Percentiles rank a stretch among this genome's conserved stretches.
These are phyloP conservation scores for Ophiostoma ips DNA, from an alignment of 2,329 filamentous ascomycete genomes.

Conservation along the genomic window DNA sequence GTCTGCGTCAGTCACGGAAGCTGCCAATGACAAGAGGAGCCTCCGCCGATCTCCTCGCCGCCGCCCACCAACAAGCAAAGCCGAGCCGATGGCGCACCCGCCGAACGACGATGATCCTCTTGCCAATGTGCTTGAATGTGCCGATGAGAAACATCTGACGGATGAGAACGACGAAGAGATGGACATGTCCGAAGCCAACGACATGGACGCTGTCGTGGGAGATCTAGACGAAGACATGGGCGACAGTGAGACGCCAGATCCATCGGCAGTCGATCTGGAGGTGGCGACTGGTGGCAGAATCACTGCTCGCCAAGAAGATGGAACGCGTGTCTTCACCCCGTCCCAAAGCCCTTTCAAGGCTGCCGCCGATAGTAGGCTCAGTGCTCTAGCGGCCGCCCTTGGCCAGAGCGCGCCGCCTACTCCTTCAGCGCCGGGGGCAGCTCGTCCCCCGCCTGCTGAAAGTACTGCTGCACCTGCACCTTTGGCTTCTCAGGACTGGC, in stretches of 20 bases:
- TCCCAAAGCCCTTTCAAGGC: slow-evolving; percentile 33
- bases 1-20: slow-evolving; percentile 29
- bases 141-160: slow-evolving; percentile 75
- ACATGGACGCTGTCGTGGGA: slow-evolving; percentile 78
- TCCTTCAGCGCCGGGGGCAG: slow-evolving; percentile 39
- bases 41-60: slow-evolving; percentile 52
- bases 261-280: slow-evolving; percentile 83
- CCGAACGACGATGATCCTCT: slow-evolving; percentile 43
- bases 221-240: slow-evolving; percentile 62
- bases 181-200: slow-evolving; percentile 46
- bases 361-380: slow-evolving; percentile 16
- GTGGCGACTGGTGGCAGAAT: slow-evolving; percentile 76
- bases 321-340: slow-evolving; percentile 42
- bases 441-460: slow-evolving; percentile 32
- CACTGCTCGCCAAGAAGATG: slow-evolving; percentile 83
- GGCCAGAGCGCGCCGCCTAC: slow-evolving; percentile 31
- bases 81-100: slow-evolving; percentile 32
- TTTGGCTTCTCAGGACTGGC: slow-evolving; percentile 79
- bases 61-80: slow-evolving; percentile 37
- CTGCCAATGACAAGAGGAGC: slow-evolving; percentile 43
- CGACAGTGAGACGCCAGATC: slow-evolving; percentile 39
- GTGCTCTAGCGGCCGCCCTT: slow-evolving; percentile 26
- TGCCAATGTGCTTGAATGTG: slow-evolving; percentile 71
- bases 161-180: slow-evolving; percentile 49
- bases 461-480: slow-evolving; percentile 23